A percentile compares a stretch with the other conserved stretches of the same genome.
These are phyloP conservation scores for Stylonectria norvegica DNA, from an alignment of 2,329 filamentous ascomycete species.

Conservation along the genomic window DNA sequence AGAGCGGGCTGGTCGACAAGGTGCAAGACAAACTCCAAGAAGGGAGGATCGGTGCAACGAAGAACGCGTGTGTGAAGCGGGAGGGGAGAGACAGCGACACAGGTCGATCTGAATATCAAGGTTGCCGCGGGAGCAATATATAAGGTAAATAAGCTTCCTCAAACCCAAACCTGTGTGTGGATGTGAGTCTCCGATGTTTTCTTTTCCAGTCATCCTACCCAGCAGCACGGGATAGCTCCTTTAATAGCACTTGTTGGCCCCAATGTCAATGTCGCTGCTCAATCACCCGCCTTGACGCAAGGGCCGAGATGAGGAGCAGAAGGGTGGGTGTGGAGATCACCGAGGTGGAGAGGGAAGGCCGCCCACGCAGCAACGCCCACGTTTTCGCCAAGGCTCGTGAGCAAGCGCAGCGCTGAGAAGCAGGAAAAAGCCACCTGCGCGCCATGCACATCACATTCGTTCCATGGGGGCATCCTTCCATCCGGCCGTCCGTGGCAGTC, in stretches of 20 bases:
- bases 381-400: slow-evolving; percentile 1
- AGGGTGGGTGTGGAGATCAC: slow-evolving; percentile 10
- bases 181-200: too few relatives aligned
- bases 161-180: too few relatives aligned
- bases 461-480: slow-evolving; percentile 3
- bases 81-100: slow-evolving; percentile 3
- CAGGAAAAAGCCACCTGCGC: neutral
- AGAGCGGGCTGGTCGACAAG: slow-evolving; percentile 12
- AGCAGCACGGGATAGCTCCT: slow-evolving; percentile 2
- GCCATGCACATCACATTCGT: slow-evolving; percentile 1
- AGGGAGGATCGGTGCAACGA: slow-evolving; percentile 23
- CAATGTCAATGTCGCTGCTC: slow-evolving; percentile 8
- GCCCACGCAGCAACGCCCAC: neutral
- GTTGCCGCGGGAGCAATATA: slow-evolving; percentile 7
- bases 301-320: slow-evolving; percentile 13
- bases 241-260: slow-evolving; percentile 18
- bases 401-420: neutral
- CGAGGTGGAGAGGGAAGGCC: neutral
- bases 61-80: slow-evolving; percentile 19
- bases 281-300: slow-evolving; percentile 8
- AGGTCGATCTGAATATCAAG: slow-evolving; percentile 3
- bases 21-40: slow-evolving; percentile 20
- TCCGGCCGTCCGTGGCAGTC: slow-evolving; percentile 24
- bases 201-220: too few relatives aligned
- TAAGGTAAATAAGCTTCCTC: neutral